These are phyloP conservation scores for Diaporthe longicolla DNA, from an alignment of 2,329 filamentous ascomycete genomes.

Conservation along the genomic window DNA sequence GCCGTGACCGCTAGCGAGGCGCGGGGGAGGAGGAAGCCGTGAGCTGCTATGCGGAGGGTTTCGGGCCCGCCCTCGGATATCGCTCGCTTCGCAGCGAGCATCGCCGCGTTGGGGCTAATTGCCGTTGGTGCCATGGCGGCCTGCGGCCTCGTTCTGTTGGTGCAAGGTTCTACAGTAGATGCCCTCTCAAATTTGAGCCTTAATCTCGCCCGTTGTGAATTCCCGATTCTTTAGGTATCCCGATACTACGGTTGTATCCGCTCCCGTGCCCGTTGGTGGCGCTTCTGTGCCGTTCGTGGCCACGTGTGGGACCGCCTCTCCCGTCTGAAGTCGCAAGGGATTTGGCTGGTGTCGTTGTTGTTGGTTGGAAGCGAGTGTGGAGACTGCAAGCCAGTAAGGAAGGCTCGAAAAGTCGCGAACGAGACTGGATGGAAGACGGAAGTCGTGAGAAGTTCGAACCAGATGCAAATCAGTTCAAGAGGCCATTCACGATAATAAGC, in stretches of 20 bases:
- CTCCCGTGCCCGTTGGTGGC: neutral
- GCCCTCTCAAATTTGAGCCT: neutral
- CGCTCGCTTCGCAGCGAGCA: constrained; percentile 30
- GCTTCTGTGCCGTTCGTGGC: neutral
- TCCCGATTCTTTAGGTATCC: neutral
- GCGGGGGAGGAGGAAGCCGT: constrained; percentile 59
- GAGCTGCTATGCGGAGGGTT: constrained; percentile 35
- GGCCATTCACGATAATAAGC: constrained; percentile 10
- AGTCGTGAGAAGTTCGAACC: neutral
- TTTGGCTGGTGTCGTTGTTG: neutral
- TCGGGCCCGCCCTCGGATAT: constrained; percentile 36
- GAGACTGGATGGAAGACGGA: neutral
- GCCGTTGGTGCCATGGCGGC: constrained; percentile 36
- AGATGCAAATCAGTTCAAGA: neutral
- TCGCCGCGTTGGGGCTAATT: constrained; percentile 16
- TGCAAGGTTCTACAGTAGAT: neutral
- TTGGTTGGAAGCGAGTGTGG: constrained; percentile 7
- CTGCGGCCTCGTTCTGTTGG: neutral
- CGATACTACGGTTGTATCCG: neutral
- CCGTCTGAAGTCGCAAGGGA: neutral
- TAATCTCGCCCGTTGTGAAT: neutral
- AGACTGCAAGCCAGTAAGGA: neutral
- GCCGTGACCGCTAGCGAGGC: constrained; percentile 67
- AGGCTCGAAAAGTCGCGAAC: neutral
- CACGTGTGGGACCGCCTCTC: neutral